Base-by-base conservation (phyloP, 495 filamentous ascomycete genomes). In the Neurospora sp. region DNA sequence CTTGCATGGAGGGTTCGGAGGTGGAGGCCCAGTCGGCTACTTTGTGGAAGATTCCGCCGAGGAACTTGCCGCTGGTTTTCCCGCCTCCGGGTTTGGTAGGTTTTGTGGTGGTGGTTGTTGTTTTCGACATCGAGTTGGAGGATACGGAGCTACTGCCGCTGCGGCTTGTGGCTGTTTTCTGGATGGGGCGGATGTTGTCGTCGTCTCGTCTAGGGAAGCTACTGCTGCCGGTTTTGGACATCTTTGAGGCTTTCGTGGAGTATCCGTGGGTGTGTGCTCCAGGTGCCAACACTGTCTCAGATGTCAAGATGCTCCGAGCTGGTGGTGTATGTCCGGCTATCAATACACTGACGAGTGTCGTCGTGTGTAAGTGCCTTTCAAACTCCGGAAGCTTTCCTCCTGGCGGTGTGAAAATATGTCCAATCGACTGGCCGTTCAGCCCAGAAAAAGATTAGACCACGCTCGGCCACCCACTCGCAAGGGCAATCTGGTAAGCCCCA, bases 1-100 rank as follows among this genome's bases (percentile, higher is more conserved):
- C 83, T 14, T 83, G 80, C 16, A 78, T 72, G 3, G 84, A 85
- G 4, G 84, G 84, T 39, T 86, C 84, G 41, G 78, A 81, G 10
- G 79, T 78, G 0, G 79, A 77, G 11, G 83, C 73, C 84, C 84
- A 86, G 35, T 75, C 79, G 48, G 83, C 82, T 46, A 85, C 70
- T 37, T 84, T 81, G 69, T 76, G 75, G 14, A 66, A 1, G 14
- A 66, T 2, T 0, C 54, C 54, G 27, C 54, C 27, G 27, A 66
- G 5, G 54, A 84, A 71, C 38, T 73, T 71, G 31, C 42, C 38
- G n/a, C 62, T 69, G 4, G 62, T 27, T 69, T 40, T 70, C 12
- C 71, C 66, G 10, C 20, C 41, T 69, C 66, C 42, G 8, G 48
- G 2, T 69, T 70, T 69, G 37, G 71, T 4, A 31, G 16, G 71